Conservation (phyloP, 2,329 filamentous ascomycete genomes). For the Trichoderma asperellum region DNA sequence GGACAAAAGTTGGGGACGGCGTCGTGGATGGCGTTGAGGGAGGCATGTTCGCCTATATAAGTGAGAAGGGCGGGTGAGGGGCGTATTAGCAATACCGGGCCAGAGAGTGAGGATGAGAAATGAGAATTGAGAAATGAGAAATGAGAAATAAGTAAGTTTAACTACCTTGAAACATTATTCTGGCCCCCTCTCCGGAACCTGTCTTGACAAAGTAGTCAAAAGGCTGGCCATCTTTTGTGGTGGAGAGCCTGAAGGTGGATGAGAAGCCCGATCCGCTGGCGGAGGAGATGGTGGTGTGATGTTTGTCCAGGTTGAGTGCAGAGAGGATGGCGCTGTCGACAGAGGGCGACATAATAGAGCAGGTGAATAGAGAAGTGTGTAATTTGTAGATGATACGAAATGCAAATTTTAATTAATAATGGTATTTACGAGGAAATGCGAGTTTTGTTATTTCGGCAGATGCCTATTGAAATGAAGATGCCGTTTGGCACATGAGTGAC, state of each 20-base stretch:
- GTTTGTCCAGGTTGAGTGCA: slow-evolving; percentile 62
- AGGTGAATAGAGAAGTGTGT: neutral
- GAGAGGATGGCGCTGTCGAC: slow-evolving; percentile 66
- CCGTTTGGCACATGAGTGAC: neutral
- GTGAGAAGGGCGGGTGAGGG: neutral
- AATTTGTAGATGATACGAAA: neutral
- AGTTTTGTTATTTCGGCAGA: neutral
- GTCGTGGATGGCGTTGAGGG: slow-evolving; percentile 78
- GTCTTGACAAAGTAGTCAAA: slow-evolving; percentile 74
- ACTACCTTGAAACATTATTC: slow-evolving; percentile 70
- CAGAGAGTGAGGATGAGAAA: neutral
- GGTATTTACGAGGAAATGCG: neutral
- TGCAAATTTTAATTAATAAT: neutral
- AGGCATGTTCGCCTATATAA: slow-evolving; percentile 73
- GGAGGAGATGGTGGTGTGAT: slow-evolving; percentile 57
- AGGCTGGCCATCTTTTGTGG: slow-evolving; percentile 52
- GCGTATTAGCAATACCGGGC: neutral
- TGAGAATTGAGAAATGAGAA: slow-evolving; percentile 27
- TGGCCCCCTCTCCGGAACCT: slow-evolving; percentile 60
- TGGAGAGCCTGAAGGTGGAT: slow-evolving; percentile 64
- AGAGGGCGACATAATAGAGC: slow-evolving; percentile 46
- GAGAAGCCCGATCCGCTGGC: slow-evolving; percentile 71
- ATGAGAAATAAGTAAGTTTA: neutral
- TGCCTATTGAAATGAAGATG: neutral
- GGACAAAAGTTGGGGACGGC: slow-evolving; percentile 77